Conservation (phyloP, 1,284 basidiomycete species). For the Polyporus tsugae region DNA sequence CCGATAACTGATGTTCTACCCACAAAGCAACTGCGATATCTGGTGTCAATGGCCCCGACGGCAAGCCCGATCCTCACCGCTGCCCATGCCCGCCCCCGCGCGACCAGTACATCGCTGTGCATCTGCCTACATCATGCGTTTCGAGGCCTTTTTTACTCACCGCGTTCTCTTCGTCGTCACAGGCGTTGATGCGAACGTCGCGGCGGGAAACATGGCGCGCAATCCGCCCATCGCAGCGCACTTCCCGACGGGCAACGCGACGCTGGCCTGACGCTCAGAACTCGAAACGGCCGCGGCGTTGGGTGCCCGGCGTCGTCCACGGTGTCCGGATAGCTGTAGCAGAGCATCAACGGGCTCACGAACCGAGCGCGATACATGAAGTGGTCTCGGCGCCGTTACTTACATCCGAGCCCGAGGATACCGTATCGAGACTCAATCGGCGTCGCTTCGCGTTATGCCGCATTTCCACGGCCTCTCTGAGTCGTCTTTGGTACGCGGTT, state of each 20-base stretch:
- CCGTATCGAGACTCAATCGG: too few species aligned
- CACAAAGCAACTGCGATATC: slow-evolving; percentile 26
- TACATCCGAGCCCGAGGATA: too few species aligned
- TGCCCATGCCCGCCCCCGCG: slow-evolving; percentile 49
- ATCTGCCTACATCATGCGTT: slow-evolving; percentile 28
- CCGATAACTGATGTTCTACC: too few species aligned
- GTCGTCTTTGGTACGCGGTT: too few species aligned
- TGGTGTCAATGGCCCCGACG: slow-evolving; percentile 39
- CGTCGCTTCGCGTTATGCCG: too few species aligned
- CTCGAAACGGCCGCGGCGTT: slow-evolving; percentile 47
- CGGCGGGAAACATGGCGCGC: slow-evolving; percentile 48
- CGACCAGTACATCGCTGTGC: slow-evolving; percentile 41
- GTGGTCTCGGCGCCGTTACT: too few species aligned
- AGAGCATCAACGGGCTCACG: slow-evolving; percentile 34
- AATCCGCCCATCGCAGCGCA: slow-evolving; percentile 45
- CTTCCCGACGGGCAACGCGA: slow-evolving; percentile 48
- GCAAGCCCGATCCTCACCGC: too few species aligned
- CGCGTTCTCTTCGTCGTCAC: slow-evolving; percentile 12
- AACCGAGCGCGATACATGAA: slow-evolving; percentile 11
- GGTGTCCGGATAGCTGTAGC: slow-evolving; percentile 45
- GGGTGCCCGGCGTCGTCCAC: slow-evolving; percentile 51
- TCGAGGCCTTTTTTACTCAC: neutral
- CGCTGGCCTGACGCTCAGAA: slow-evolving; percentile 49
- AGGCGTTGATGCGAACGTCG: slow-evolving; percentile 44
- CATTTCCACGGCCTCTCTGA: too few species aligned